Conservation (phyloP, 2,329 filamentous ascomycete species). For the Ilyonectria robusta region DNA sequence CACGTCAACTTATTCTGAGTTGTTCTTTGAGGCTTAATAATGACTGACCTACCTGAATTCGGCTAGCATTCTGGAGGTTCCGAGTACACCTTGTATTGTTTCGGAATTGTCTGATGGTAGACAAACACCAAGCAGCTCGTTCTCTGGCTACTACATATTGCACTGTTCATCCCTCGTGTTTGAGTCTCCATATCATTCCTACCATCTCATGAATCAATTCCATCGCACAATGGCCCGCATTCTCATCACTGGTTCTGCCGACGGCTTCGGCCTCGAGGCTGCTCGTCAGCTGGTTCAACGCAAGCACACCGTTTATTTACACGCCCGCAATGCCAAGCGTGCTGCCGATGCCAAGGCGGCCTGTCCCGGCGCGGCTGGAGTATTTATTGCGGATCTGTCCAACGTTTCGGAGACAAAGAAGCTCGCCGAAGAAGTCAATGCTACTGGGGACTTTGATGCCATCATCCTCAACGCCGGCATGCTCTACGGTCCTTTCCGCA, state of each 20-base stretch:
- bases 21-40: neutral
- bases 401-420: slow-evolving; percentile 38
- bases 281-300: slow-evolving; percentile 38
- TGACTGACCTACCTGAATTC: neutral
- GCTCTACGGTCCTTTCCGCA: slow-evolving; percentile 30
- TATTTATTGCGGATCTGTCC: slow-evolving; percentile 33
- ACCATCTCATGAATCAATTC: neutral
- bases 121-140: neutral
- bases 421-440: slow-evolving; percentile 36
- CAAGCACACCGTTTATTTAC: slow-evolving; percentile 37
- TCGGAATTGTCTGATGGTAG: neutral
- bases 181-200: neutral
- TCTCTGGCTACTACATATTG: neutral
- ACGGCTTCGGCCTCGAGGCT: slow-evolving; percentile 38
- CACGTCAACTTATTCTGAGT: neutral
- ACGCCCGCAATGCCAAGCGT: slow-evolving; percentile 39
- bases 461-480: slow-evolving; percentile 42
- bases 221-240: slow-evolving; percentile 34
- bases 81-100: neutral
- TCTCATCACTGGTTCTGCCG: slow-evolving; percentile 41
- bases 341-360: slow-evolving; percentile 32
- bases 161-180: neutral
- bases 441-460: slow-evolving; percentile 34
- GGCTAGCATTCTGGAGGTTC: neutral
- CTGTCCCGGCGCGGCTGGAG: slow-evolving; percentile 31